Evolutionary conservation across 2,329 filamentous ascomycete species (phyloP), one percentile per base, ranked within the genome.

Genomic region (Clarireedia sp.): DNA sequence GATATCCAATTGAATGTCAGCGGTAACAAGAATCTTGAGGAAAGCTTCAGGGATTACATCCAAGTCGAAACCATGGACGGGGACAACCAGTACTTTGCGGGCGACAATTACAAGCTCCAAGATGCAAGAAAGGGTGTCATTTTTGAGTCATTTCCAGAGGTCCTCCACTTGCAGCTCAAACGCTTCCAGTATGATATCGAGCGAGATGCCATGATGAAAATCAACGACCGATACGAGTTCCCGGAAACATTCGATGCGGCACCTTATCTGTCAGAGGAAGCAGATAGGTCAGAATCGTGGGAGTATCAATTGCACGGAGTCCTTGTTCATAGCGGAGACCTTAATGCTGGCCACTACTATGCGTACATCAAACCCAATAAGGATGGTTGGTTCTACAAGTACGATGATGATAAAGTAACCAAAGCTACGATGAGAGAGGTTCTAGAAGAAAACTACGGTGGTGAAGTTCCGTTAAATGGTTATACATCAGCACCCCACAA

Each of bases 61-160:
- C 86, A 95, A 67, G 92, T 96, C 37, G 94, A 99, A 72, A 95
- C 91, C 36, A 86, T 99, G 71, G 91, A 97, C 63, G 94, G 94
- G 41, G 95, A 99, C 70, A 99, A 99, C 75, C 95, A 97, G 71
- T 99, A 99, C 69, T 94, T 90, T 70, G 94, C 94, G 1, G 86
- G 87, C 48, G 87, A 95, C 64, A 84, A 94, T 48, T 86, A 89
- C 74, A 94, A 94, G 65, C 78, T 97, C 41, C 94, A 99, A 69
- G 94, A 99, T 69, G 94, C 94, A 51, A 91, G 90, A 75, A 99
- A 99, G 72, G 94, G 94, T 51, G 94, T 96, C 62, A 96, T 99
- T 59, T 99, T 99, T 69, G 89, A 90, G 69, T 89, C 85, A 65
- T 97, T 97, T 68, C 94, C 94, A 0, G 89, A 95, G 52, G 90